phyloP scores from a whole-genome alignment of 306 rosid species.

The Fagus crenata region DNA sequence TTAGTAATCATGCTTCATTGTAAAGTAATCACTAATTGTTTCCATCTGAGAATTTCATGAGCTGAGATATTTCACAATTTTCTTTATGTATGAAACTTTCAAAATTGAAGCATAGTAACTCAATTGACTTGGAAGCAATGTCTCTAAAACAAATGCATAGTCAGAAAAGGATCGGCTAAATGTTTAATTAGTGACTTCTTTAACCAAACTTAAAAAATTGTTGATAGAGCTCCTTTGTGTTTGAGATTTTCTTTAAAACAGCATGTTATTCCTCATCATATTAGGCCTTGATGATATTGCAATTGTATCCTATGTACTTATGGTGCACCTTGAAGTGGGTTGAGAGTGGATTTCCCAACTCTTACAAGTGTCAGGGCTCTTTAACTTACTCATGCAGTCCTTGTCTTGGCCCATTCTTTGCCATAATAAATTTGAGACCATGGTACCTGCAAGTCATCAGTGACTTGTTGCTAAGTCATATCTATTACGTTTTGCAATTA shows the following conservation, averaged over 20 bases:
- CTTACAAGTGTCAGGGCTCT: background rate
- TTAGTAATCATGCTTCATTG: background rate
- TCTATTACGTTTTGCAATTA: background rate
- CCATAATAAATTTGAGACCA: too few species aligned
- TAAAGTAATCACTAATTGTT: background rate
- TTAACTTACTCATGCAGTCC: background rate
- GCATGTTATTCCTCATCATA: background rate
- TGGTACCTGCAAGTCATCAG: background rate
- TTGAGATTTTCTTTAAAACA: too few species aligned
- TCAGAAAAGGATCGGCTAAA: too few species aligned
- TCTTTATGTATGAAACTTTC: too few species aligned
- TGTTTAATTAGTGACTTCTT: too few species aligned
- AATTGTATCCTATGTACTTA: background rate
- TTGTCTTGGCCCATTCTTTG: too few species aligned
- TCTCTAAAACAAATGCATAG: too few species aligned
- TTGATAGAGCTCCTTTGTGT: too few species aligned
- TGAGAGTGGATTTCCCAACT: background rate
- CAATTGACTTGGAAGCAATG: too few species aligned
- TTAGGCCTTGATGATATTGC: background rate
- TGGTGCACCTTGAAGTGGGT: background rate
- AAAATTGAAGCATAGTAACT: too few species aligned
- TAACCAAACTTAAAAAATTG: too few species aligned
- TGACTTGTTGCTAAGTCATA: background rate
- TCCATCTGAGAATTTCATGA: background rate
- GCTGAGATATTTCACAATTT: background rate